Base-by-base conservation (phyloP, 2,329 filamentous ascomycete species). In the Xylaria sp. region DNA sequence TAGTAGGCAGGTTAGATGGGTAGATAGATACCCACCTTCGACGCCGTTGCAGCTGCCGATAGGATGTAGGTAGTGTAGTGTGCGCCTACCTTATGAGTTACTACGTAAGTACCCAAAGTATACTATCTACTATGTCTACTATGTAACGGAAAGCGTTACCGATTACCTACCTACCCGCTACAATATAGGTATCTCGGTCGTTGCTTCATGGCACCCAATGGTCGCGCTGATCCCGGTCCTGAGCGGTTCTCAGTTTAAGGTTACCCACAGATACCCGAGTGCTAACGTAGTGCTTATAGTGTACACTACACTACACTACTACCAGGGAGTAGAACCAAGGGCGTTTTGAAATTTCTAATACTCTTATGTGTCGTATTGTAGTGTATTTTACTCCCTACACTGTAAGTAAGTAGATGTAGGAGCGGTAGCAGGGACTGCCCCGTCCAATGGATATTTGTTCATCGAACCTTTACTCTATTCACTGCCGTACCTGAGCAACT, bases 251-350 rank as follows among this genome's bases (percentile, higher is more conserved):
- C 51, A 53, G 66, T 64, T 44, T 54, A 66, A 47, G 13, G 59
- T 63, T 69, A 63, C 53, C 66, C 63, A 69, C 44, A 69, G 44
- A 66, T 69, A 69, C 66, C 66, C 66, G 59, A 60, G 23, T 44
- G 13, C 48, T 69, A 69, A 54, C 48, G 40, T 54, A 54, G 51
- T 23, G 53, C 58, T 59, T 66, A 60, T 44, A 44, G 32, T 35
- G 32, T 35, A 35, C 32, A 35, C n/a, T n/a, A n/a, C n/a, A n/a
- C n/a, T n/a, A n/a, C n/a, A n/a, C n/a, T n/a, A n/a, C n/a, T n/a
- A n/a, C n/a, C n/a, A n/a, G n/a, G n/a, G n/a, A n/a, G n/a, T n/a
- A n/a, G n/a, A n/a, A n/a, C n/a, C n/a, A n/a, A n/a, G 32, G 32
- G 32, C 32, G 32, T 35, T 35, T 35, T 35, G 32, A 10, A 10